phyloP scores from a whole-genome alignment of 306 rosid species.

The Biancaea sappan region DNA sequence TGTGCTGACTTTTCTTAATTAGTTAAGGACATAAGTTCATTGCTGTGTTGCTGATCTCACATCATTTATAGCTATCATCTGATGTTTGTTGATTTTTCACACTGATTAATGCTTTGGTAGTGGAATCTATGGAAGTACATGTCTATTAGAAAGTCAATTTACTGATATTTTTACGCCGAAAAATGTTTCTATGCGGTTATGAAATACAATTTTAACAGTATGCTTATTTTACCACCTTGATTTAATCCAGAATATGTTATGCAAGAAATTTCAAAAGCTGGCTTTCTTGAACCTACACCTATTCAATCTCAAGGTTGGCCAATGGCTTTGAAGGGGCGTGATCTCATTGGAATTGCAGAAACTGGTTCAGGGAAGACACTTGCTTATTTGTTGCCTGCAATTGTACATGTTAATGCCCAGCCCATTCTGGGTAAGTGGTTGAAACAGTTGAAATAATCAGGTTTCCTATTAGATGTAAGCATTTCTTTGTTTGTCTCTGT shows the following conservation, averaged over 20 bases:
- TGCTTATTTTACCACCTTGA: conserved; percentile 29
- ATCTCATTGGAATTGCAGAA: conserved; percentile 97
- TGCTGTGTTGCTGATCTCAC: not conserved
- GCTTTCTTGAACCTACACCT: conserved; percentile 94
- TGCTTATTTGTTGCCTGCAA: conserved; percentile 94
- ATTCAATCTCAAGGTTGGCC: conserved; percentile 99
- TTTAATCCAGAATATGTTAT: conserved; percentile 71
- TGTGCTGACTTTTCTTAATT: not conserved
- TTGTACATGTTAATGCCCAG: conserved; percentile 97
- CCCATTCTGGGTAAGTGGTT: conserved; percentile 73
- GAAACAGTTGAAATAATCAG: conserved; percentile 17
- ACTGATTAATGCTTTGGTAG: not conserved
- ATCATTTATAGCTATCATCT: not conserved
- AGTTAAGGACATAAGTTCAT: not conserved
- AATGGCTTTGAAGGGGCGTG: conserved; percentile 97
- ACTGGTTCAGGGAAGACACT: conserved; percentile 99
- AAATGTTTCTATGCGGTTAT: conserved; percentile 13
- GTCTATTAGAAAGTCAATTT: not conserved
- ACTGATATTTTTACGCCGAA: not conserved
- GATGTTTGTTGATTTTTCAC: not conserved
- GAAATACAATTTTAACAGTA: not conserved
- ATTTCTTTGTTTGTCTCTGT: conserved; percentile 6
- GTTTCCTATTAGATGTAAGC: not conserved
- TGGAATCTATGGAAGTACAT: not conserved
- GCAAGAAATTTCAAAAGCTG: conserved; percentile 86